Evolutionary conservation across 1,139 yeast species (phyloP).

Genomic region (Yamadazyma trypodendri): DNA sequence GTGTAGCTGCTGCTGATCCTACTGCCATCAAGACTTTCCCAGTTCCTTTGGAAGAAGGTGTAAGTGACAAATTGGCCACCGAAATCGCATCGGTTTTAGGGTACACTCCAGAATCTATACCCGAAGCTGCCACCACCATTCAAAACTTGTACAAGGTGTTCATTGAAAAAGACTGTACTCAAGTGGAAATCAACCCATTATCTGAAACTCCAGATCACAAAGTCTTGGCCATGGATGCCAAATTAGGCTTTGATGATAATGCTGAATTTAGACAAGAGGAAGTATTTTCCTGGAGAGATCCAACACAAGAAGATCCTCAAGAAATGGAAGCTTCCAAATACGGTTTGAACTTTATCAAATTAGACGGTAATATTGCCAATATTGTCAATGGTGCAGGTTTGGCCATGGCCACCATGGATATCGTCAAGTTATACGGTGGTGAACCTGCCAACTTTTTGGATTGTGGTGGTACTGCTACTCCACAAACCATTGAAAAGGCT

Average conservation of each 20-base stretch:
- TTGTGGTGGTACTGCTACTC: conserved; percentile 99
- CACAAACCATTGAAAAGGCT: conserved; percentile 96
- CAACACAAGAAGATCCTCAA: conserved; percentile 96
- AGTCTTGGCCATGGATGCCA: conserved; percentile 98
- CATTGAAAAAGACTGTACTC: conserved; percentile 91
- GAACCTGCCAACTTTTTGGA: conserved; percentile 98
- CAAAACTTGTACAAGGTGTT: conserved; percentile 87
- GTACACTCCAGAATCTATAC: conserved; percentile 72
- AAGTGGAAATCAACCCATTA: conserved; percentile 97
- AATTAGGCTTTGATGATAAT: conserved; percentile 95
- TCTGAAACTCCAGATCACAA: conserved; percentile 89
- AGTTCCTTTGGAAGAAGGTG: conserved; percentile 74
- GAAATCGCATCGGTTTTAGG: conserved; percentile 81
- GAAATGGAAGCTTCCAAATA: conserved; percentile 90
- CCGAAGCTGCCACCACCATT: conserved; percentile 86
- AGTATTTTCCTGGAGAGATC: conserved; percentile 94
- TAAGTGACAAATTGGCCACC: conserved; percentile 73
- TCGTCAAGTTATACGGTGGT: conserved; percentile 97
- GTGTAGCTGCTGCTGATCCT: conserved; percentile 92
- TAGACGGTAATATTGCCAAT: conserved; percentile 98
- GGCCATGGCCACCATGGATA: conserved; percentile 99
- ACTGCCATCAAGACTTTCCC: conserved; percentile 88
- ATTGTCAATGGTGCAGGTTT: conserved; percentile 99
- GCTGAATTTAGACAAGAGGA: conserved; percentile 95
- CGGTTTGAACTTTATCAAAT: conserved; percentile 93